Percentiles rank a stretch among this genome's conserved stretches.
These are phyloP conservation scores for Solanum clarkiae DNA, from an alignment of 257 asterid genomes.

Conservation along the genomic window DNA sequence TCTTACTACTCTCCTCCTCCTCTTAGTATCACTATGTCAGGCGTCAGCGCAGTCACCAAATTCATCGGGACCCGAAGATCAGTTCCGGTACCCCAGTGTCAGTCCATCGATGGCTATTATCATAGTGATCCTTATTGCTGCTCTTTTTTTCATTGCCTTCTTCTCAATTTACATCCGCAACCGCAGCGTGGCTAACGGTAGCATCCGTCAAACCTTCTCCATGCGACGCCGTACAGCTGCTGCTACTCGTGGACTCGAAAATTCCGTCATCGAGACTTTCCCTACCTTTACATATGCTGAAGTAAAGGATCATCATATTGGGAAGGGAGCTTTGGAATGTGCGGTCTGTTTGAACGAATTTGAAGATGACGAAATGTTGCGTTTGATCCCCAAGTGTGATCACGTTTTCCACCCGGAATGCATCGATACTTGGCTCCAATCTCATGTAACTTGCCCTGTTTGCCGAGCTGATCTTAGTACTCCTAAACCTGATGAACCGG, in stretches of 20 bases:
- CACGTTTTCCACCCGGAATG: conserved; percentile 92
- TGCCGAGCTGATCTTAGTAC: conserved; percentile 55
- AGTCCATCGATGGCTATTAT: conserved; percentile 77
- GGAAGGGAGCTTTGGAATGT: conserved; percentile 71
- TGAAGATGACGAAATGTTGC: conserved; percentile 58
- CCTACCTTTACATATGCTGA: conserved; percentile 80
- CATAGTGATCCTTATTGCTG: conserved; percentile 60
- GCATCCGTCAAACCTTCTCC: conserved; percentile 31
- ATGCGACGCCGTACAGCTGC: conserved; percentile 21
- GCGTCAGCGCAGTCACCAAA: neutral
- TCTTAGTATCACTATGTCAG: neutral
- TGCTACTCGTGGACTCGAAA: conserved; percentile 52
- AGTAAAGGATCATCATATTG: conserved; percentile 76
- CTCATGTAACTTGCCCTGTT: conserved; percentile 90
- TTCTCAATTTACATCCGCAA: conserved; percentile 80
- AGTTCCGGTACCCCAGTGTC: conserved; percentile 1
- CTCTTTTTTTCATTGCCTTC: conserved; percentile 69
- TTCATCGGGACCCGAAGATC: neutral
- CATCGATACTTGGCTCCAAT: conserved; percentile 79
- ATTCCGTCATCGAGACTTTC: conserved; percentile 42
- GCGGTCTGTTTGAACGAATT: conserved; percentile 90
- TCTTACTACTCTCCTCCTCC: neutral
- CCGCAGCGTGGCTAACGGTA: conserved; percentile 28
- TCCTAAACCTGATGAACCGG: conserved; percentile 19
- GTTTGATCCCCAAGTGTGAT: conserved; percentile 80